These are phyloP conservation scores for Melanomma pulvis-pyrius DNA, from an alignment of 495 filamentous ascomycete genomes.

Conservation along the genomic window DNA sequence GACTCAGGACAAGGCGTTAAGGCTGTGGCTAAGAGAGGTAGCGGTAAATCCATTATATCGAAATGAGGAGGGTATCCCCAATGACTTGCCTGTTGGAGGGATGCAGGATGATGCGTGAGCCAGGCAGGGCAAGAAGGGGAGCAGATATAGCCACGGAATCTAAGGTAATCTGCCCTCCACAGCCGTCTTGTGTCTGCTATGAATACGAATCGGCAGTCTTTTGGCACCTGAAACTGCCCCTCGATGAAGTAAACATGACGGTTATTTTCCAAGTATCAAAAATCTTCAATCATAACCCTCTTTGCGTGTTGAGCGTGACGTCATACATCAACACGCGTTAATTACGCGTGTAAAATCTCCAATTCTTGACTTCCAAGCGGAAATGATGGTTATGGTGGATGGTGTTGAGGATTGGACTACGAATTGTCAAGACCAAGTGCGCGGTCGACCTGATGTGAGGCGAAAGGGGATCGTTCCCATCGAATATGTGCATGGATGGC, in stretches of 20 bases:
- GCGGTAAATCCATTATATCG: constrained; percentile 37
- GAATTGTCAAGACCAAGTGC: neutral
- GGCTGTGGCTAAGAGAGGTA: constrained; percentile 43
- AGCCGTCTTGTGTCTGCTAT: too few species aligned
- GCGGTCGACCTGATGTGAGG: neutral
- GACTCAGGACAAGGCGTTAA: constrained; percentile 38
- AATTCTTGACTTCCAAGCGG: neutral
- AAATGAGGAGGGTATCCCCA: constrained; percentile 34
- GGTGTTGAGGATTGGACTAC: neutral
- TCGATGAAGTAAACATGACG: too few species aligned
- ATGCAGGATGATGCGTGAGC: neutral
- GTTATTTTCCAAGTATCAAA: neutral
- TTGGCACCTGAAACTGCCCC: too few species aligned
- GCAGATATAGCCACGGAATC: neutral
- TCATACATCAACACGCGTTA: constrained; percentile 1
- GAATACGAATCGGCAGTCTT: too few species aligned
- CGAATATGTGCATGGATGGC: neutral
- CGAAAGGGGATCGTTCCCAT: constrained; percentile 4
- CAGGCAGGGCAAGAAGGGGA: too few species aligned
- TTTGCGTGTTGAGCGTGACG: neutral
- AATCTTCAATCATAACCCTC: neutral
- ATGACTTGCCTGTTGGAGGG: constrained; percentile 15
- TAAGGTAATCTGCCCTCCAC: too few species aligned
- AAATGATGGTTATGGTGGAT: neutral
- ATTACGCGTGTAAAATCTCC: neutral